Percentiles rank a stretch among this genome's conserved stretches.
phyloP scores from a whole-genome alignment of 768 basidiomycete genomes.

The Boletus pseudo-olivaceus region DNA sequence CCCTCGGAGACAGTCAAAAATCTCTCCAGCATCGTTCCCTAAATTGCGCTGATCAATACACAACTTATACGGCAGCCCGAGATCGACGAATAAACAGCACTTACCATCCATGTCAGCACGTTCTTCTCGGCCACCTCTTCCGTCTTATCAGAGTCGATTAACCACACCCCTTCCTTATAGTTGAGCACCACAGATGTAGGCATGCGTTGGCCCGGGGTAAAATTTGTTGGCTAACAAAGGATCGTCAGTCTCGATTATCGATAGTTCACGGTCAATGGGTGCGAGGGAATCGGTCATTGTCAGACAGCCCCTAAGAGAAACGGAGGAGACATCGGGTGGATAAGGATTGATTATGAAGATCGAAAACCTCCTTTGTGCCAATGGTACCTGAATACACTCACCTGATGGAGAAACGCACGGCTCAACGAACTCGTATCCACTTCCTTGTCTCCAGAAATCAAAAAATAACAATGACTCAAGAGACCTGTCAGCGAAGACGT shows the following conservation, averaged over 20 bases:
- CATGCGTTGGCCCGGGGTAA: conserved; percentile 77
- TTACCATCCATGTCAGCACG: conserved; percentile 72
- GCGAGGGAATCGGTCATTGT: background rate
- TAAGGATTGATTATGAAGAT: background rate
- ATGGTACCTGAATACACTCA: conserved; percentile 28
- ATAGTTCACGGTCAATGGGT: background rate
- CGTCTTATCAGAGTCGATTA: conserved; percentile 54
- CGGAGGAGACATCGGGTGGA: background rate
- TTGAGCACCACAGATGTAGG: conserved; percentile 69
- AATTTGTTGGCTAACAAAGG: conserved; percentile 48
- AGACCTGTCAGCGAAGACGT: conserved; percentile 87
- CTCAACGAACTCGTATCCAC: conserved; percentile 65
- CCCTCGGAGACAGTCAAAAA: conserved; percentile 66
- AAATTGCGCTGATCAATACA: background rate
- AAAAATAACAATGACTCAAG: conserved; percentile 83
- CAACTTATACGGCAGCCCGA: too few relatives aligned
- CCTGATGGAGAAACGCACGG: conserved; percentile 54
- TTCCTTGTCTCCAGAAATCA: conserved; percentile 68
- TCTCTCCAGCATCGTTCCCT: conserved; percentile 91
- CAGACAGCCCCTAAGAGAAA: background rate
- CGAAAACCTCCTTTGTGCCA: background rate
- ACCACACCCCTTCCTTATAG: conserved; percentile 62
- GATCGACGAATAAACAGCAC: conserved; percentile 14
- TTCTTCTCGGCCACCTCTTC: conserved; percentile 53
- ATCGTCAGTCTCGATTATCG: background rate